Conservation (phyloP, 2,329 filamentous ascomycete species). For the Dothiorella sarmentorum region DNA sequence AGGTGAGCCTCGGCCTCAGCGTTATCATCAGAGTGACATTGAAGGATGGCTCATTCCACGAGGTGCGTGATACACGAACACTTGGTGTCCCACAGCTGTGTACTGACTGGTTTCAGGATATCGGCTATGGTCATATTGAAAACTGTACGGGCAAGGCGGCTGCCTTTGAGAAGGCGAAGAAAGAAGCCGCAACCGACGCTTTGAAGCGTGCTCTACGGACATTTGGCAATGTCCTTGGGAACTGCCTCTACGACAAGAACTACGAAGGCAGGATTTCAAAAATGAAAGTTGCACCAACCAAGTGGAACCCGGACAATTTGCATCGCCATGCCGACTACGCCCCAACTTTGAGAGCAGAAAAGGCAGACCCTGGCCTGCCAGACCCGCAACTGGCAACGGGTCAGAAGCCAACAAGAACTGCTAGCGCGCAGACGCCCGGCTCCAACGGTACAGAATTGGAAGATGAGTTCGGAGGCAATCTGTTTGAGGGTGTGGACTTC, state of each 20-base stretch:
- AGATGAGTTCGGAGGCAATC: slow-evolving; percentile 55
- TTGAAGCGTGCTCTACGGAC: slow-evolving; percentile 84
- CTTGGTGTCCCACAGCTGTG: neutral
- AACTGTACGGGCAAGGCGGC: slow-evolving; percentile 93
- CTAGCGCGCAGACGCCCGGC: slow-evolving; percentile 33
- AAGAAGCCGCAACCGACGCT: slow-evolving; percentile 93
- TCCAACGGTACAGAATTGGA: slow-evolving; percentile 46
- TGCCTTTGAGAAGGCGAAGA: slow-evolving; percentile 98
- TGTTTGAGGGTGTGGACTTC: slow-evolving; percentile 52
- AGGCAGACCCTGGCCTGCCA: slow-evolving; percentile 19
- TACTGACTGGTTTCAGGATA: slow-evolving; percentile 54
- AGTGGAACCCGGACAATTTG: slow-evolving; percentile 74
- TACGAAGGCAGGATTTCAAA: slow-evolving; percentile 88
- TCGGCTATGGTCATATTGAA: slow-evolving; percentile 94
- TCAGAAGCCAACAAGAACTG: slow-evolving; percentile 26
- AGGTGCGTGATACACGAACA: slow-evolving; percentile 46
- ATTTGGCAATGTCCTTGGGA: slow-evolving; percentile 96
- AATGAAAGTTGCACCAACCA: slow-evolving; percentile 74
- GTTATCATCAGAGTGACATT: slow-evolving; percentile 89
- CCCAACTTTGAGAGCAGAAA: slow-evolving; percentile 45
- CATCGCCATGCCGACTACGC: slow-evolving; percentile 76
- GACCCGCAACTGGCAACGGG: slow-evolving; percentile 19
- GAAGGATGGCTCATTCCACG: slow-evolving; percentile 91
- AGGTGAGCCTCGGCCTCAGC: slow-evolving; percentile 79
- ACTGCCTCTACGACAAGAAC: slow-evolving; percentile 96